Conservation (phyloP, 2,329 filamentous ascomycete species). For the Alternaria conjuncta region DNA sequence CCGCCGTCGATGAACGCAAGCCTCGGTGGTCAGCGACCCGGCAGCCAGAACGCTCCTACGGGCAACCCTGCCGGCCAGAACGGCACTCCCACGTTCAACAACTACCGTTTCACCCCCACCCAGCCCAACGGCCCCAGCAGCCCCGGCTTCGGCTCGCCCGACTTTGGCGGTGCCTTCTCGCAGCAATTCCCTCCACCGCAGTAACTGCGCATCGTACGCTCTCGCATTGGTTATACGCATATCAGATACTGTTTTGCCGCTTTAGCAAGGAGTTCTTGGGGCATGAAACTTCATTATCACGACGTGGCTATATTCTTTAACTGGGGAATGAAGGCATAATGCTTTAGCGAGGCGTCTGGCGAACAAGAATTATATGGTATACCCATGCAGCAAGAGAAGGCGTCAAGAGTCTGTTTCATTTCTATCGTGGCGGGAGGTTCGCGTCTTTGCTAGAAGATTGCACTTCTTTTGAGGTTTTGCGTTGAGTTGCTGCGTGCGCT, state of each 20-base stretch:
- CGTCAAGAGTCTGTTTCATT: slow-evolving; percentile 1
- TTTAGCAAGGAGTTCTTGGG: slow-evolving; percentile 15
- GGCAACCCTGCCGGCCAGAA: background rate
- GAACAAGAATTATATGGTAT: slow-evolving; percentile 8
- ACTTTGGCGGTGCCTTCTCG: slow-evolving; percentile 16
- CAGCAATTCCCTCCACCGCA: slow-evolving; percentile 15
- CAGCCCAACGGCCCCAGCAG: slow-evolving; percentile 8
- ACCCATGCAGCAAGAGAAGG: slow-evolving; percentile 8
- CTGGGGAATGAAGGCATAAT: slow-evolving; percentile 5
- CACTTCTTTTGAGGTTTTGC: background rate
- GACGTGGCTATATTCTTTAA: background rate
- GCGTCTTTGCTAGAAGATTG: background rate
- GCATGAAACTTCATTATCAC: slow-evolving; percentile 5
- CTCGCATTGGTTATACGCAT: slow-evolving; percentile 1
- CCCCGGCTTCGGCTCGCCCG: slow-evolving; percentile 4
- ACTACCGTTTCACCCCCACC: slow-evolving; percentile 1
- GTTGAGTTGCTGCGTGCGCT: background rate
- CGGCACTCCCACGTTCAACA: background rate
- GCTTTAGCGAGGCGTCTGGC: slow-evolving; percentile 22
- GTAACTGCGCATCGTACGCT: background rate
- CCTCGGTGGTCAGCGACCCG: slow-evolving; percentile 1
- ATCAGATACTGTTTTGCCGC: slow-evolving; percentile 8
- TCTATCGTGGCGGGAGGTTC: background rate
- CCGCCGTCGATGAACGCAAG: slow-evolving; percentile 2
- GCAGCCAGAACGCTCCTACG: background rate